Evolutionary conservation across 129 eudicot species (phyloP).

Genomic region (Saussurea involucrata): DNA sequence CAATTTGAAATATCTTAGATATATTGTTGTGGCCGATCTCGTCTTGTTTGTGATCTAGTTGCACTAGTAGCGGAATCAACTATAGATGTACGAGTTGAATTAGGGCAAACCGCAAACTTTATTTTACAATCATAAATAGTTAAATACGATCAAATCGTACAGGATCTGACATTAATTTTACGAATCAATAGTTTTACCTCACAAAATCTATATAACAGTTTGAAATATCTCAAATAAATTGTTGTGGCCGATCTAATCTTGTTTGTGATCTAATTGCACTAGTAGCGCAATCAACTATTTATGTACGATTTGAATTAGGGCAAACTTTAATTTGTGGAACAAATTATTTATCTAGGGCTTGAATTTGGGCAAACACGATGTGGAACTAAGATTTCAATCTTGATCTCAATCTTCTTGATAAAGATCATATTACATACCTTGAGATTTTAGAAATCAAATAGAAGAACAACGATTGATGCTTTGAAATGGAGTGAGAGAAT

Average conservation of each 20-base stretch:
- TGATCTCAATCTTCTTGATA: not conserved
- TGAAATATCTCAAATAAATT: not conserved
- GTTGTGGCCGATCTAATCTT: not conserved
- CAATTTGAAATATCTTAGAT: not conserved
- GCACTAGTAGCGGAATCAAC: not conserved
- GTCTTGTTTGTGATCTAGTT: not conserved
- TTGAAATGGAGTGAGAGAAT: not conserved
- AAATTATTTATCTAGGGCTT: not conserved
- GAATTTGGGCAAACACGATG: not conserved
- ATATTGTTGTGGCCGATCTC: not conserved
- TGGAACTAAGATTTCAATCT: not conserved
- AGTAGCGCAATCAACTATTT: not conserved
- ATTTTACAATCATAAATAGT: not conserved
- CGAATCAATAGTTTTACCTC: not conserved
- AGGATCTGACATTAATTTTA: not conserved
- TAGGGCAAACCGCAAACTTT: not conserved
- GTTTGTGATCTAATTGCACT: not conserved
- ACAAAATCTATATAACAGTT: not conserved
- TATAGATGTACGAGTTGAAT: not conserved
- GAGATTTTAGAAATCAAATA: not conserved
- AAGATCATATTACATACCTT: conserved; percentile 6
- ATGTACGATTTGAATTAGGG: not conserved
- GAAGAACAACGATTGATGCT: not conserved
- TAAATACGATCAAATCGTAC: not conserved
- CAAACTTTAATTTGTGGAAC: not conserved